Evolutionary conservation across 75 land plant genomes (phyloP), one percentile per base, ranked within the genome.

Genomic region (Cryptomeria japonica): DNA sequence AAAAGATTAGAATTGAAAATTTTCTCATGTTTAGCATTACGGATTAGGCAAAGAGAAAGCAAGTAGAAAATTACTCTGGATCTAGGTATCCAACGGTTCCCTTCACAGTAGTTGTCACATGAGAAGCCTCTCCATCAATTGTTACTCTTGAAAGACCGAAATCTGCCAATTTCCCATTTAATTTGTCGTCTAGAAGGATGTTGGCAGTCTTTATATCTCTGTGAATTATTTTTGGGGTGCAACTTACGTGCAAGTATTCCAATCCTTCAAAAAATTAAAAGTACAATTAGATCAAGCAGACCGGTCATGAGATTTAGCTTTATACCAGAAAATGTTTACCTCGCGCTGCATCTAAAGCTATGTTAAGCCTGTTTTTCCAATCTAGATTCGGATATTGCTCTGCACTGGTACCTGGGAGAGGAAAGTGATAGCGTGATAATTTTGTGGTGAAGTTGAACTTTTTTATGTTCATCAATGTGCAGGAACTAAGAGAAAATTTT

Each of bases 191-290:
- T 11, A 91, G 39, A 18, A 89, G 86, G 25, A 91, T 89, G 85
- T 91, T 91, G 56, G 87, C 80, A 15, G 87, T 89, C 83, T 91
- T 91, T 55, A 91, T 87, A 68, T 91, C 92, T n/a, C 92, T 87
- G 89, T 91, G 92, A 3, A 91, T 90, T 46, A 91, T 87, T n/a
- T 37, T 32, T n/a, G 89, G 89, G 1, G 31, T 78, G 46, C 87
- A 88, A 12, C 31, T 47, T 25, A 19, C 70, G 87, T 88, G 89
- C 79, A 88, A 55, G 41, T 88, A 85, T 47, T 85, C 89, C 36
- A 34, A 44, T 32, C 87, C 61, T 46, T 47, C 7, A 42, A 39
- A 42, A 80, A 9, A 55, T 2, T 10, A 19, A 13, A 19, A 4
- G 0, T 36, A 37, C 2, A 11, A 55, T 51, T 25, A 19, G 25